Evolutionary conservation across 169 alveolate genomes (phyloP).

Genomic region (Plasmodium chabaudi): DNA sequence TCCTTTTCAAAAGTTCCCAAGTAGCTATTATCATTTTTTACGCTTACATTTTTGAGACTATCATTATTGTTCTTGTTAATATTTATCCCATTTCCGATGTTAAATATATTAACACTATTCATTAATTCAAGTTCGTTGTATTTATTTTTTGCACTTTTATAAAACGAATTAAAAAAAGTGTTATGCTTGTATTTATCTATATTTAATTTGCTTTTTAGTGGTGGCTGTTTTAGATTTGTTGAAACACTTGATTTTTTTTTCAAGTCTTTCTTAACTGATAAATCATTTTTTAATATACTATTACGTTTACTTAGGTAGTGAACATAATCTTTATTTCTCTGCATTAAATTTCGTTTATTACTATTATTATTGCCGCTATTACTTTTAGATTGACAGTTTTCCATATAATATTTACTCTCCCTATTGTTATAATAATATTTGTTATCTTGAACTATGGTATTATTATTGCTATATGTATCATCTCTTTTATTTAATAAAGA

Average conservation of each 20-base stretch:
- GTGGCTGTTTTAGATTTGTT: background rate
- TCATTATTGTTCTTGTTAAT: background rate
- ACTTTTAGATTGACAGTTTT: background rate
- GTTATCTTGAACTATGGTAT: slow-evolving; percentile 3
- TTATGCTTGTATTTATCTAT: slow-evolving; percentile 5
- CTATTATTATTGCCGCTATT: background rate
- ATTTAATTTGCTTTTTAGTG: slow-evolving; percentile 5
- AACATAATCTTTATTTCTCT: slow-evolving; percentile 62
- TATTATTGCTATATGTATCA: background rate
- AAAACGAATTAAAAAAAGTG: slow-evolving; percentile 3
- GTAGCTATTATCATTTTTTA: slow-evolving; percentile 2
- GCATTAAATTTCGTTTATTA: slow-evolving; percentile 52
- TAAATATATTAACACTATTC: slow-evolving; percentile 24
- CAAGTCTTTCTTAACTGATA: slow-evolving; percentile 31
- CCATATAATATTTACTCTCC: slow-evolving; percentile 17
- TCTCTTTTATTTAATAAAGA: background rate
- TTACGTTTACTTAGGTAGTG: slow-evolving; percentile 58
- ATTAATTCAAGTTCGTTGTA: slow-evolving; percentile 11
- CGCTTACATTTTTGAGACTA: too few relatives aligned
- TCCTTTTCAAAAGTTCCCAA: background rate
- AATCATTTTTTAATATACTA: slow-evolving; percentile 47
- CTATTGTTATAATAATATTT: slow-evolving; percentile 3
- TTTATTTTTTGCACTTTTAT: slow-evolving; percentile 5
- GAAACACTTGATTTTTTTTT: slow-evolving; percentile 14
- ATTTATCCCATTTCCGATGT: background rate